Base-by-base conservation (phyloP, 1,139 yeast species). In the Scheffersomyces stambukii region DNA sequence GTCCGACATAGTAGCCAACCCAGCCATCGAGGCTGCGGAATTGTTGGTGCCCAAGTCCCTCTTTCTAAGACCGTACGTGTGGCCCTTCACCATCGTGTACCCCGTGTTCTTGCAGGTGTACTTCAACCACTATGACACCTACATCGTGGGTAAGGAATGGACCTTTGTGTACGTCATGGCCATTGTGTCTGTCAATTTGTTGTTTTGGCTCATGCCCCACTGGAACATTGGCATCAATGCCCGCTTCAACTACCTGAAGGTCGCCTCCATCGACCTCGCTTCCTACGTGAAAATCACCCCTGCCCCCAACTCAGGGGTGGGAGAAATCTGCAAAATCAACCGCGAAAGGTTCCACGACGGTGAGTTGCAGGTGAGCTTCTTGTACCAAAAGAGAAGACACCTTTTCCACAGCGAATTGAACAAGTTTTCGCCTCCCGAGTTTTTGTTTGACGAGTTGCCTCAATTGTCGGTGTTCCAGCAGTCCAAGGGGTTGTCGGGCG, bases 311-410 rank as follows among this genome's bases (percentile, higher is more conserved):
- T 74, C 77, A 37, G 98, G 98, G 35, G 64, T 84, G 25, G 83
- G 95, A 29, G 94, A 83, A 48, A 83, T 91, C 42, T 81, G 83
- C 38, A 51, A 62, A 29, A 76, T 85, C 42, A 59, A 58, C 35
- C 70, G 85, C 40, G 81, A 80, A 42, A 50, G 54, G 15, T 74
- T 70, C 48, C 68, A 70, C 20, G 84, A 77, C 36, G 81, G 75
- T 32, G 73, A 77, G 32, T 59, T 57, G 23, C 93, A 82, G 50
- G 60, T 74, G 13, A 81, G 84, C 25, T 91, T 91, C 57, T 63
- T 77, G 37, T 91, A 86, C 61, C 99, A 91, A 57, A 91, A 91
- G 67, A 81, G 97, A 60, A 77, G 95, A 44, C 93, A 86, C 52
- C 64, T 91, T 41, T 82, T 75, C 60, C 73, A 82, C 46, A 54